These are phyloP conservation scores for Calonectria fujianensis DNA, from an alignment of 2,329 filamentous ascomycete genomes.

Conservation along the genomic window DNA sequence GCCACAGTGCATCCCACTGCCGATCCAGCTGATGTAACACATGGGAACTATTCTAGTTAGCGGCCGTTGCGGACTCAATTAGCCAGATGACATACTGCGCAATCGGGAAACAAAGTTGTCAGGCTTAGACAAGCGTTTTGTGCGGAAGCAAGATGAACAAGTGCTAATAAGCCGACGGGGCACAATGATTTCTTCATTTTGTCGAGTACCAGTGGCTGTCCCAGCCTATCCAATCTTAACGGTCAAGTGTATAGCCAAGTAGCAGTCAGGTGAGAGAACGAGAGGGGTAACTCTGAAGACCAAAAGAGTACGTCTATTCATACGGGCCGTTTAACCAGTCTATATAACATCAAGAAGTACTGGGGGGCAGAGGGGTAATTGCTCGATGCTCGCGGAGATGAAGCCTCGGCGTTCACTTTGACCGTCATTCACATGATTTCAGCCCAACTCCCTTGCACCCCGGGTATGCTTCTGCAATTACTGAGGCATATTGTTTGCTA, in stretches of 20 bases:
- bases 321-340: not conserved
- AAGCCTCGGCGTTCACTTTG: constrained; percentile 30
- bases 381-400: not conserved
- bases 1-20: constrained; percentile 51
- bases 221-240: not conserved
- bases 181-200: constrained; percentile 33
- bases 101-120: constrained; percentile 50
- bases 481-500: not conserved
- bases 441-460: constrained; percentile 2
- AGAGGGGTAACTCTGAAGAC: not conserved
- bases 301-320: not conserved
- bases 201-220: not conserved
- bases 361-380: constrained; percentile 2
- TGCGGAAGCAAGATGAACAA: constrained; percentile 44
- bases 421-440: constrained; percentile 35
- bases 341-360: constrained; percentile 8
- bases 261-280: not conserved
- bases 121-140: constrained; percentile 47
- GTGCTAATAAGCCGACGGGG: constrained; percentile 45
- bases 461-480: not conserved
- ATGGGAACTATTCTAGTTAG: constrained; percentile 45
- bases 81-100: constrained; percentile 47
- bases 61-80: not conserved
- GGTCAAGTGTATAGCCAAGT: not conserved
- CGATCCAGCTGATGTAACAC: constrained; percentile 49